Base-by-base conservation (phyloP, 192 early-diverging fungal species). In the Backusella tarrabulga region DNA sequence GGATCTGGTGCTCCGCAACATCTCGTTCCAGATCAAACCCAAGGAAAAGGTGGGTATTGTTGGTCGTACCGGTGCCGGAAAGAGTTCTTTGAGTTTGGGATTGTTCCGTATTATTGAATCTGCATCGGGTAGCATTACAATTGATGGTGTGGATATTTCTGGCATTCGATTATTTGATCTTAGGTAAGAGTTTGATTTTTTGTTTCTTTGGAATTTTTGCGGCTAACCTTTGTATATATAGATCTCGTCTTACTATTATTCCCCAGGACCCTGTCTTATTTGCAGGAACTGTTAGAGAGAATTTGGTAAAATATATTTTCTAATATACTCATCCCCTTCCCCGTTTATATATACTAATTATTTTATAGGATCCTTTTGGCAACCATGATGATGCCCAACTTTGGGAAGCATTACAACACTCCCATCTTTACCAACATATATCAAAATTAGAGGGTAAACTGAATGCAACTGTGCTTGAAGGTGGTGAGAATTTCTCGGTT, bases 401-500 rank as follows among this genome's bases (percentile, higher is more conserved):
- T 35, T 96, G 94, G 94, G 44, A 77, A 5, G 91, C 86, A 0
- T 79, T 96, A 4, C 88, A 91, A 75, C 81, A 83, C 9, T 87
- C 92, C 3, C 89, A 89, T 66, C 82, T 97, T 26, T 91, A 92
- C 81, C 75, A 83, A 6, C 81, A 89, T 66, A 80, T 97, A 34
- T 77, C 80, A 19, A 70, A 83, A 50, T 77, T 93, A 34, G 84
- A 87, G 3, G 89, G 86, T 23, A 88, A 87, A n/a, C 83, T 95
- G 14, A 93, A 95, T 26, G 82, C 85, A 1, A 71, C 79, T 26
- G 88, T 97, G 2, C 79, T 88, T 15, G 93, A 95, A 66, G 87
- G 90, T 34, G 95, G 95, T 17, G 82, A 87, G 34, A 95, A 95
- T 84, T 93, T 95, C 78, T 94, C 91, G 21, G 85, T 91, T 40